These are phyloP conservation scores for Quercus phellos DNA, from an alignment of 331 rosid genomes.

Conservation along the genomic window DNA sequence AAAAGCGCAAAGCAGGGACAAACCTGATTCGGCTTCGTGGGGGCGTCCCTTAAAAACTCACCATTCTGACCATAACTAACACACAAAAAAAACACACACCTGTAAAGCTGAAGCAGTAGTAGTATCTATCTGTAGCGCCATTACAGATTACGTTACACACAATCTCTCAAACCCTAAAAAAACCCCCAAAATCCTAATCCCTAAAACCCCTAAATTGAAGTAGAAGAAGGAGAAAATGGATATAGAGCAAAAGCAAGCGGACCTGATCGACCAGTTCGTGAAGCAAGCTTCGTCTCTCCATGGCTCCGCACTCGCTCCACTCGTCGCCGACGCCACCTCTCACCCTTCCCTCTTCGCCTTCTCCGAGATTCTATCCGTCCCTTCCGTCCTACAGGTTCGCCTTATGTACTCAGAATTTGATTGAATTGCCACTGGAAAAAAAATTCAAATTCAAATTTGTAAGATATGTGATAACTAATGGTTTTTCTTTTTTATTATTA, in stretches of 20 bases:
- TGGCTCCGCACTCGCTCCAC: constrained; percentile 46
- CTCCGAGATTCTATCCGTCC: constrained; percentile 80
- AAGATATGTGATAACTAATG: neutral
- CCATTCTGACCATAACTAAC: too few species aligned
- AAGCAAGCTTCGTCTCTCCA: constrained; percentile 57
- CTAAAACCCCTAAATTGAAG: neutral
- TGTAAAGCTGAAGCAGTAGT: too few species aligned
- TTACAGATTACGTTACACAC: neutral
- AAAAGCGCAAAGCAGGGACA: too few species aligned
- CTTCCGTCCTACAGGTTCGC: constrained; percentile 60
- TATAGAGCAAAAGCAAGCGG: constrained; percentile 87
- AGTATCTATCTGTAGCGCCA: too few species aligned
- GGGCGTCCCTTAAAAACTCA: too few species aligned
- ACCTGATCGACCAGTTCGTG: constrained; percentile 69
- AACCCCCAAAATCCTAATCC: too few species aligned
- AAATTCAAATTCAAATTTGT: neutral
- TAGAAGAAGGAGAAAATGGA: constrained; percentile 39
- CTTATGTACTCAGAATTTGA: neutral
- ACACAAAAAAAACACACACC: too few species aligned
- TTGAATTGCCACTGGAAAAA: too few species aligned
- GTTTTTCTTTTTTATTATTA: neutral
- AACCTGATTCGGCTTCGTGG: too few species aligned
- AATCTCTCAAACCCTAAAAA: too few species aligned
- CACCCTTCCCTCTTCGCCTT: constrained; percentile 85
- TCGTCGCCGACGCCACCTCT: constrained; percentile 69